Base-by-base conservation (phyloP, 148 eudicot genomes). In the Hydrangea macrophylla region DNA sequence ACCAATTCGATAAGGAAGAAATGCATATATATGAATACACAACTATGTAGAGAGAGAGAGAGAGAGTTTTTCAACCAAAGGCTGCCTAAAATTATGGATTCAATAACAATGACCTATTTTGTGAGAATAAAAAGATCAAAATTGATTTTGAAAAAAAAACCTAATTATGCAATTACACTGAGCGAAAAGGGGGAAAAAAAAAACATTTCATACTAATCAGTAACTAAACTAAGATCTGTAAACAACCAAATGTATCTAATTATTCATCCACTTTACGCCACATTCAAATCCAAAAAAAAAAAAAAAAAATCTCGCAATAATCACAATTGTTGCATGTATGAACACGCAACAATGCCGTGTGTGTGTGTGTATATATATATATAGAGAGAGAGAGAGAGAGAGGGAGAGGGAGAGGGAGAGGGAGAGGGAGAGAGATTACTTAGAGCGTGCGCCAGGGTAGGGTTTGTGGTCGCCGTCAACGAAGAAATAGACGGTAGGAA, bases 401-500 rank as follows among this genome's bases (percentile, higher is more conserved):
- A 13, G 55, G 44, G 20, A 44, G 23, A 17, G 35, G 23, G 55
- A 3, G 55, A 6, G 9, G 24, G 3, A 26, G 2, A 42, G 27
- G 48, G 22, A 59, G 30, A 60, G 56, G 37, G 45, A 74, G 40
- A 27, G 11, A 11, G 32, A 79, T 77, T 65, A 93, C 98, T 83
- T 88, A 20, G 90, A 84, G 13, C 98, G 74, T 56, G 80, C 89
- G 20, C 90, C 98, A 68, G 58, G 61, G 65, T 90, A 92, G 39
- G 83, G 67, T 67, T 79, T 83, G 51, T 88, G 92, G 18, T 86
- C 89, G n/a, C 98, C 98, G 71, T 90, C 98, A 35, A 90, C 84
- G 51, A 93, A 93, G 82, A 93, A 93, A 18, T 42, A 55, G 17
- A 93, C 69, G 32, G 95, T 93, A 1, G 98, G 98, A 69, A 90